Percentiles rank a stretch among this genome's conserved stretches.
phyloP scores from a whole-genome alignment of 495 filamentous ascomycete genomes.

The Opeltia flavorubescens region DNA sequence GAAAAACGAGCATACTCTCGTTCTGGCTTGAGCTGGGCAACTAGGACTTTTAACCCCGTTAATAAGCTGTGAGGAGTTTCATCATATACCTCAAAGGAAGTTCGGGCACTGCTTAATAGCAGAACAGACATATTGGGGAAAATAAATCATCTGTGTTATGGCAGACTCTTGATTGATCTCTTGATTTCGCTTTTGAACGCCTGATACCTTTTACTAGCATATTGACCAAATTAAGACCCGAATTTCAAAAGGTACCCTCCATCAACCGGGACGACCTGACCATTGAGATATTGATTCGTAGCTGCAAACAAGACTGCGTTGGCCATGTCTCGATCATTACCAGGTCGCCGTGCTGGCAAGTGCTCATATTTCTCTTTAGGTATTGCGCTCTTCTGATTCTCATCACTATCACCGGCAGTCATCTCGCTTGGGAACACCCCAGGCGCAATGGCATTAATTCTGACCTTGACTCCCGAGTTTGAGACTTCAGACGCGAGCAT shows the following conservation, averaged over 20 bases:
- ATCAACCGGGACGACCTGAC: constrained; percentile 52
- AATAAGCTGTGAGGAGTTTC: too few relatives aligned
- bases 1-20: too few relatives aligned
- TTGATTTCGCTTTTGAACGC: not conserved
- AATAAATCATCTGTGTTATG: not conserved
- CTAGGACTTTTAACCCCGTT: too few relatives aligned
- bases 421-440: constrained; percentile 22
- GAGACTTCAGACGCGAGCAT: constrained; percentile 37
- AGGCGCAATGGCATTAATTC: constrained; percentile 42
- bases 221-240: constrained; percentile 1
- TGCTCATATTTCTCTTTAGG: constrained; percentile 44
- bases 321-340: constrained; percentile 64
- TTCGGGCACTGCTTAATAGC: too few relatives aligned
- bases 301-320: constrained; percentile 46
- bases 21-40: too few relatives aligned
- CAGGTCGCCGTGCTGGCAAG: constrained; percentile 45
- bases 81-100: too few relatives aligned
- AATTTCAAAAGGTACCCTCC: constrained; percentile 39
- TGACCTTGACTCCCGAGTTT: constrained; percentile 27
- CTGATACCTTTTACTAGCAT: not conserved
- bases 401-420: constrained; percentile 35
- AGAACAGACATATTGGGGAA: not conserved
- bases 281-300: constrained; percentile 59
- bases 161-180: not conserved
- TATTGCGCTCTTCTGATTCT: constrained; percentile 50